Evolutionary conservation across 1,284 basidiomycete genomes (phyloP), one percentile per base, ranked within the genome.

Genomic region (Rhodofomes roseus): DNA sequence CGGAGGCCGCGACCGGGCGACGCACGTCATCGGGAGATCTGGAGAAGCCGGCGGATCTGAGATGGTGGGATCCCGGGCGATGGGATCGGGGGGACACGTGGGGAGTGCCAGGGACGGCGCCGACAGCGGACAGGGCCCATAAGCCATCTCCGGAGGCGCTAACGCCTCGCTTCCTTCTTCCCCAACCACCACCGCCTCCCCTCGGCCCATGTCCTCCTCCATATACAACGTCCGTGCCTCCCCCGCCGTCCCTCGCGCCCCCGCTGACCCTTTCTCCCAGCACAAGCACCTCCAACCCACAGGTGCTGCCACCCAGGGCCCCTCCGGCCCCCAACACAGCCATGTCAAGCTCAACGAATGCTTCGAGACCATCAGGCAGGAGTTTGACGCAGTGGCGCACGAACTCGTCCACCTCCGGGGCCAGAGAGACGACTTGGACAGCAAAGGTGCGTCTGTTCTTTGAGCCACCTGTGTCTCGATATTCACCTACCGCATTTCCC

Each of bases 401-500:
- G 95, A 97, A 72, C 79, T 90, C 55, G 78, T 76, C 22, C 70
- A 84, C 29, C 80, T 92, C 69, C 86, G 93, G 63, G 80, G 77
- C 37, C 93, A 96, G 76, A 79, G 93, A 58, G 95, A 97, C 69
- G 95, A 98, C 63, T 92, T 90, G 73, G 95, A 98, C 74, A 80
- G 81, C 18, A 93, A 95, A 81, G 82, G 95, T 95, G 66, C 62
- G 84, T 74, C 40, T 37, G 43, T 54, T 50, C 56, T 41, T 56
- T 31, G 56, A 44, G 60, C 54, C 50, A 22, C 23, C n/a, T 55
- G 51, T 25, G 53, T 31, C 39, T 12, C 16, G 18, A 16, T 4
- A 54, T 41, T 37, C 53, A 55, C 29, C n/a, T 46, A 29, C 36
- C 23, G 12, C 41, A 25, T 50, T 36, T 31, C 4, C 34, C 29